These are phyloP conservation scores for Venturia asperata DNA, from an alignment of 2,329 filamentous ascomycete genomes.

Conservation along the genomic window DNA sequence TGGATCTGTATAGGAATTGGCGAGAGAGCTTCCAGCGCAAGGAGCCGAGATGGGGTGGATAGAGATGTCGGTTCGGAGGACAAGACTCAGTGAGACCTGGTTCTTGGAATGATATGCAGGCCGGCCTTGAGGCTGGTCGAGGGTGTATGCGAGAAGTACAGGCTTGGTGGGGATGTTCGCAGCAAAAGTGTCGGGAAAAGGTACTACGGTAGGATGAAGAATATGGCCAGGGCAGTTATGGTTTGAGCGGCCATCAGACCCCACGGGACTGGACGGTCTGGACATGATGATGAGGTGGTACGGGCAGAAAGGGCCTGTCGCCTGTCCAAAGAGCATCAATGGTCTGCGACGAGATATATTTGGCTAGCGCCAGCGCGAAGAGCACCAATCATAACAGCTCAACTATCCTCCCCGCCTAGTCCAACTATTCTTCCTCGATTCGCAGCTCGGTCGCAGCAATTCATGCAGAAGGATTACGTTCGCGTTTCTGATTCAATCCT, in stretches of 20 bases:
- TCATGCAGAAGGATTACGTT: not conserved
- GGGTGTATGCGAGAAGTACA: conserved; percentile 6
- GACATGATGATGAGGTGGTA: not conserved
- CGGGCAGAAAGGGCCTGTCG: not conserved
- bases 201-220: not conserved
- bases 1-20: not conserved
- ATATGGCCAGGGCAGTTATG: not conserved
- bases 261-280: conserved; percentile 3
- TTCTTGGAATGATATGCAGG: conserved; percentile 11
- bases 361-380: conserved; percentile 6
- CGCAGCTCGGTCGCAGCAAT: not conserved
- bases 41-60: not conserved
- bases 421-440: not conserved
- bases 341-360: not conserved
- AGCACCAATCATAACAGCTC: not conserved
- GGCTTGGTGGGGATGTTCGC: not conserved
- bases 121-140: not conserved
- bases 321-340: not conserved
- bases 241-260: not conserved
- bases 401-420: not conserved
- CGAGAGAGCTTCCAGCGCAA: not conserved
- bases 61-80: not conserved
- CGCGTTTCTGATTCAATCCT: not conserved
- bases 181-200: not conserved
- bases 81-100: not conserved